Percentiles rank a stretch among this genome's conserved stretches.
These are phyloP conservation scores for Dendrobium nobile DNA, from an alignment of 106 monocot genomes.

Conservation along the genomic window DNA sequence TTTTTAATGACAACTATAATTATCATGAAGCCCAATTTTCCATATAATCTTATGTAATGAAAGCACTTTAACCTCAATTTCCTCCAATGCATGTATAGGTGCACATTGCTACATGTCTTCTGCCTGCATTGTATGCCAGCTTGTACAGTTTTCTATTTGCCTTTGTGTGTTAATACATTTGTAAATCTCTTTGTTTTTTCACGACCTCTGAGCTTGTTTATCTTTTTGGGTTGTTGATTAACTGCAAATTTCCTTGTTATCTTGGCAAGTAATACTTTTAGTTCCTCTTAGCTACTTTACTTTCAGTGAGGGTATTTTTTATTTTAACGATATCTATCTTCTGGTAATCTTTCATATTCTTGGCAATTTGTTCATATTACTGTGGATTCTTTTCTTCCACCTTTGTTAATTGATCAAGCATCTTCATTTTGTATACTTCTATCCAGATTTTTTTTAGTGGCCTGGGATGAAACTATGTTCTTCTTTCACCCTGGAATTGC, in stretches of 20 bases:
- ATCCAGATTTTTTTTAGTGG: not conserved
- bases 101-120: not conserved
- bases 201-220: not conserved
- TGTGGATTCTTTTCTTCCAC: not conserved
- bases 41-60: not conserved
- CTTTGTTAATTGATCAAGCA: not conserved
- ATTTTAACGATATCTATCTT: not conserved
- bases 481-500: not conserved
- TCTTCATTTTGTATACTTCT: not conserved
- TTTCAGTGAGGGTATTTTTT: not conserved
- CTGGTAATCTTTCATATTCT: not conserved
- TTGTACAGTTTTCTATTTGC: not conserved
- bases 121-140: not conserved
- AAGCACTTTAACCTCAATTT: not conserved
- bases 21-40: not conserved
- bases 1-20: not conserved
- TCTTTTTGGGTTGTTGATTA: not conserved
- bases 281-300: constrained; percentile 1
- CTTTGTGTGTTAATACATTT: not conserved
- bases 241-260: not conserved
- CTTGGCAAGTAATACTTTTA: not conserved
- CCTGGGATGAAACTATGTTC: not conserved
- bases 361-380: not conserved
- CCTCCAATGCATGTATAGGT: not conserved
- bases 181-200: constrained; percentile 3